phyloP scores from a whole-genome alignment of 176 grass and related monocot genomes.

The Panicum miliaceum region DNA sequence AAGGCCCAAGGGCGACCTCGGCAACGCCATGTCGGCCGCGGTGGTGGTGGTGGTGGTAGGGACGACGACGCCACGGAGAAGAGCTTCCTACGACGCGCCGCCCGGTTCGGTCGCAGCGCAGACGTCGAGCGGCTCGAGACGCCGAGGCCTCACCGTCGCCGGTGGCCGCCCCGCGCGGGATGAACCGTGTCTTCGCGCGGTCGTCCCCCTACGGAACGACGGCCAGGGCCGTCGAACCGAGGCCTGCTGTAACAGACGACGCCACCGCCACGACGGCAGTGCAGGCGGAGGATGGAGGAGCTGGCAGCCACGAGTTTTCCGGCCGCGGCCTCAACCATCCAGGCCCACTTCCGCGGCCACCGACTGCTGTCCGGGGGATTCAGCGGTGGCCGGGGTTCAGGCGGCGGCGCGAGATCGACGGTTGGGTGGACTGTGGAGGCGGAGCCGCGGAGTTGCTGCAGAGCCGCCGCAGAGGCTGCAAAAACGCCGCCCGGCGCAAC shows the following conservation, averaged over 20 bases:
- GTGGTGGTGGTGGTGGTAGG: not conserved
- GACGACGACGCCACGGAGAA: not conserved
- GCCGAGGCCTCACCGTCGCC: not conserved
- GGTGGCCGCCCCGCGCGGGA: conserved; percentile 8
- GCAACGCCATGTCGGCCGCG: not conserved
- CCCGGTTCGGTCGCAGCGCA: not conserved
- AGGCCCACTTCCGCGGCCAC: conserved; percentile 47
- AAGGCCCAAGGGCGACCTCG: not conserved
- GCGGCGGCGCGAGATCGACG: too few species aligned
- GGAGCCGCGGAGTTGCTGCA: too few species aligned
- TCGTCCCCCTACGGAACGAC: not conserved
- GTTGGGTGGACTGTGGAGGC: too few species aligned
- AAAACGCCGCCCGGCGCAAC: too few species aligned
- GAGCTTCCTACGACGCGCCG: not conserved
- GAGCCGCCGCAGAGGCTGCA: too few species aligned
- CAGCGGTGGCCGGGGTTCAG: too few species aligned
- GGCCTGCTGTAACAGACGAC: not conserved
- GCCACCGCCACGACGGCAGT: not conserved
- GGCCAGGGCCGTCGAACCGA: not conserved
- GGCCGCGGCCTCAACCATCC: conserved; percentile 43
- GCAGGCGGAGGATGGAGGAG: not conserved
- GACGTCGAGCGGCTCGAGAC: not conserved
- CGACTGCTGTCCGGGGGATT: too few species aligned
- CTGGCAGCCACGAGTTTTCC: not conserved
- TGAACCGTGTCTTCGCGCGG: conserved; percentile 19